Conservation (phyloP, 192 early-diverging fungal genomes). For the Dimargaris cristalligena region DNA sequence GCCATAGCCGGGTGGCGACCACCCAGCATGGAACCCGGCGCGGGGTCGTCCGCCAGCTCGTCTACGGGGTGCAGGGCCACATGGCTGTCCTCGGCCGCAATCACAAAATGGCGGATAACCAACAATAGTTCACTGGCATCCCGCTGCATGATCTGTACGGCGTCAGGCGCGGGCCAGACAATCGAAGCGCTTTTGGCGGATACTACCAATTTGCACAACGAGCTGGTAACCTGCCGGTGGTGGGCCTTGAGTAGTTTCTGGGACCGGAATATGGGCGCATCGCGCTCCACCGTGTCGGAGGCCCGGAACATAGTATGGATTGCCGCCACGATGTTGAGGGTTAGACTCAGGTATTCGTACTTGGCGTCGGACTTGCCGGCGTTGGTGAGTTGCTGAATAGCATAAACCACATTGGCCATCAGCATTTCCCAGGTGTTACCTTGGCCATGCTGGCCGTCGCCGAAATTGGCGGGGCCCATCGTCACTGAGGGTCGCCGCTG, state of each 20-base stretch:
- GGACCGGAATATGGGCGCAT: slow-evolving; percentile 43
- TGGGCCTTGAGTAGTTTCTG: slow-evolving; percentile 45
- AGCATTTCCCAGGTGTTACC: slow-evolving; percentile 34
- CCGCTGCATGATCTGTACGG: slow-evolving; percentile 50
- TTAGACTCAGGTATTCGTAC: slow-evolving; percentile 33
- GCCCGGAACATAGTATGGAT: slow-evolving; percentile 73
- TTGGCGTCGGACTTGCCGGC: slow-evolving; percentile 32
- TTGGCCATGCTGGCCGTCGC: slow-evolving; percentile 18
- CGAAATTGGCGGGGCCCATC: slow-evolving; percentile 16
- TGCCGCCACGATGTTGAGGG: slow-evolving; percentile 47
- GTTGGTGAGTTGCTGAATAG: slow-evolving; percentile 35
- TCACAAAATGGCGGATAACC: slow-evolving; percentile 57
- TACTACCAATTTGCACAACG: slow-evolving; percentile 68
- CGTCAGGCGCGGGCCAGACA: slow-evolving; percentile 84
- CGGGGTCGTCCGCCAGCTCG: slow-evolving; percentile 16
- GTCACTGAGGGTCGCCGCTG: slow-evolving; percentile 22
- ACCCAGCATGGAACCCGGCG: not conserved
- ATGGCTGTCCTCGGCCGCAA: slow-evolving; percentile 38
- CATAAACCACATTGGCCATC: slow-evolving; percentile 23
- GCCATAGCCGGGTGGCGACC: not conserved
- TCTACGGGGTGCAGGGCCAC: slow-evolving; percentile 17
- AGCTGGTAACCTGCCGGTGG: slow-evolving; percentile 62
- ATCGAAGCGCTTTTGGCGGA: slow-evolving; percentile 64
- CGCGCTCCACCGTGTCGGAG: slow-evolving; percentile 55
- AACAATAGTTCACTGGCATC: slow-evolving; percentile 60